Evolutionary conservation across 2,329 filamentous ascomycete genomes (phyloP).

Genomic region (Colletotrichum sp.): DNA sequence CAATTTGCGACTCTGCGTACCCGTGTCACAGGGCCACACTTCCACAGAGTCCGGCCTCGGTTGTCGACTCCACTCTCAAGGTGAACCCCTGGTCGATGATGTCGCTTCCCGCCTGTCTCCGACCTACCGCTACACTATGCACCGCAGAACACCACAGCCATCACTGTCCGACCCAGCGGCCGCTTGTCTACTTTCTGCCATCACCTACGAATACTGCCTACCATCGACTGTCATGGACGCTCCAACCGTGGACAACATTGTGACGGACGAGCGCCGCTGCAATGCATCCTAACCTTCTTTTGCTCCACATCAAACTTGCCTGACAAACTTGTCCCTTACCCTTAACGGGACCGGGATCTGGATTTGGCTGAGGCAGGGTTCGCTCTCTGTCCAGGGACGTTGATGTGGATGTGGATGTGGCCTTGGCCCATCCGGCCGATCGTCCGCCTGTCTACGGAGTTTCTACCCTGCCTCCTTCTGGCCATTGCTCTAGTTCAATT

Average conservation of each 20-base stretch:
- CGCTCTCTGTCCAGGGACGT: not conserved
- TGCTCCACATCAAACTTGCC: not conserved
- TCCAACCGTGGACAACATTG: not conserved
- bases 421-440: not conserved
- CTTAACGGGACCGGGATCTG: not conserved
- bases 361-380: slow-evolving; percentile 6
- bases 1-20: not conserved
- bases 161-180: not conserved
- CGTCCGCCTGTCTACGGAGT: not conserved
- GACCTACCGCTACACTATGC: not conserved
- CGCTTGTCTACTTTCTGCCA: not conserved
- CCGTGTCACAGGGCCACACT: not conserved
- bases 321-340: not conserved
- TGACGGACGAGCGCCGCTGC: not conserved
- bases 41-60: not conserved
- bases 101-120: slow-evolving; percentile 2
- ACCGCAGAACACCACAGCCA: not conserved
- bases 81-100: slow-evolving; percentile 15
- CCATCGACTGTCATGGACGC: not conserved
- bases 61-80: slow-evolving; percentile 9
- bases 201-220: not conserved
- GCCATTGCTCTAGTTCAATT: not conserved
- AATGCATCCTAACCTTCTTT: not conserved
- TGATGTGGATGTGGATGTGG: slow-evolving; percentile 3
- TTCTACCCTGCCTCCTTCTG: not conserved